A percentile compares a stretch with the other conserved stretches of the same genome.
Conservation (phyloP, 495 filamentous ascomycete genomes). For the Penicillium verhagenii region DNA sequence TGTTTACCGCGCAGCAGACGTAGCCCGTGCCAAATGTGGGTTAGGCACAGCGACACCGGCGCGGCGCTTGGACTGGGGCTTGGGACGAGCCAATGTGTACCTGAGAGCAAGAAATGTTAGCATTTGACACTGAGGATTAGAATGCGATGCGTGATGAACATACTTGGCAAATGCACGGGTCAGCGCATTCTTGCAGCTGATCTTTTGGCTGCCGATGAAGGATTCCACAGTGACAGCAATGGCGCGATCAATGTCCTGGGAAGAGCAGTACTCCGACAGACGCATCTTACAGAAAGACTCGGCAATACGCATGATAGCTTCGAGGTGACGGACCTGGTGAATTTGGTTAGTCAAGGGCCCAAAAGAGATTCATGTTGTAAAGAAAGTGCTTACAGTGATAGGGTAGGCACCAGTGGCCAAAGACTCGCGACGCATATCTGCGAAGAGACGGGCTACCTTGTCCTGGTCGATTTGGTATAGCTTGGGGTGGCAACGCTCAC, state of each 20-base stretch:
- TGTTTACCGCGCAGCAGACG: conserved; percentile 14
- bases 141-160: conserved; percentile 19
- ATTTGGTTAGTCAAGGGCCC: conserved; percentile 5
- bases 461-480: conserved; percentile 98
- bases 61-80: conserved; percentile 44
- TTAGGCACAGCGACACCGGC: conserved; percentile 41
- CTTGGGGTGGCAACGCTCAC: conserved; percentile 87
- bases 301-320: conserved; percentile 93
- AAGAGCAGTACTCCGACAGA: conserved; percentile 84
- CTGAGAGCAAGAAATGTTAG: conserved; percentile 26
- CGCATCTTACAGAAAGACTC: conserved; percentile 96
- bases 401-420: conserved; percentile 94
- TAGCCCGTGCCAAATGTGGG: conserved; percentile 23
- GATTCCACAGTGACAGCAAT: conserved; percentile 96
- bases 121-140: background rate
- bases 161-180: conserved; percentile 98
- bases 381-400: conserved; percentile 77
- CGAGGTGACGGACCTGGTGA: conserved; percentile 87
- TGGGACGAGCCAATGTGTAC: conserved; percentile 48
- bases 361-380: background rate
- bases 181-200: conserved; percentile 96
- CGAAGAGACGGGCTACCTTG: conserved; percentile 90
- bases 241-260: conserved; percentile 90
- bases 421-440: conserved; percentile 92
- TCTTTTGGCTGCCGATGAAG: conserved; percentile 95